Evolutionary conservation across 2,329 filamentous ascomycete species (phyloP).

Genomic region (Phyllosticta citrichinensis): DNA sequence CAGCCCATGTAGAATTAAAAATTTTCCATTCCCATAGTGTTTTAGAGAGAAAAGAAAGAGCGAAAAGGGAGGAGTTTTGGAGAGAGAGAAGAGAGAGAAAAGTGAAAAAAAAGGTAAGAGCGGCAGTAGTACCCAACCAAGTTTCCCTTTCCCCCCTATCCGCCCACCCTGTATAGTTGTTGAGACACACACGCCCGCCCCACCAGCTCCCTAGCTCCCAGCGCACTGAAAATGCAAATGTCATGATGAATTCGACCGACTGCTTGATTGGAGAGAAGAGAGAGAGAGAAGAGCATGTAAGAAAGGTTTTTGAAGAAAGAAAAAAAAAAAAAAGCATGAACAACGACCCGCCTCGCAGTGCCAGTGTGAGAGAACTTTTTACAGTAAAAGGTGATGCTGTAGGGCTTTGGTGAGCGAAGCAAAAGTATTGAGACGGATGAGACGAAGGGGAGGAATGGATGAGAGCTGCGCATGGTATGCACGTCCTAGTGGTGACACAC

Average conservation of each 20-base stretch:
- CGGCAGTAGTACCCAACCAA: neutral
- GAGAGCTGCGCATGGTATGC: neutral
- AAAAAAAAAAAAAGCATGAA: neutral
- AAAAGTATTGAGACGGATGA: conserved; percentile 1
- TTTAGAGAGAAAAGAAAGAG: neutral
- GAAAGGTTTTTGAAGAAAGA: neutral
- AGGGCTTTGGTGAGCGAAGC: conserved; percentile 1
- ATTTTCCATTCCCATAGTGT: neutral
- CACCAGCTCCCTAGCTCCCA: conserved; percentile 7
- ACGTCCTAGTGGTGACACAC: neutral
- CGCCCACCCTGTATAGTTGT: neutral
- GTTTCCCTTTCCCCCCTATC: conserved; percentile 1
- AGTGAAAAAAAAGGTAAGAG: neutral
- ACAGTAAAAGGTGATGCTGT: neutral
- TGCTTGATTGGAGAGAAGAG: neutral
- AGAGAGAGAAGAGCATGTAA: neutral
- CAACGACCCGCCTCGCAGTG: neutral
- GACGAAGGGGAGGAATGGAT: neutral
- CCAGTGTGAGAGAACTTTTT: neutral
- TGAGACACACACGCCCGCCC: neutral
- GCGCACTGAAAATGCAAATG: conserved; percentile 11
- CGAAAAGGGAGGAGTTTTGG: neutral
- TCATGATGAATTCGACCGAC: neutral
- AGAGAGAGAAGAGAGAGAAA: neutral
- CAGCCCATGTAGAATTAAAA: neutral